Base-by-base conservation (phyloP, 2,329 filamentous ascomycete species). In the Claviceps humidiphila region DNA sequence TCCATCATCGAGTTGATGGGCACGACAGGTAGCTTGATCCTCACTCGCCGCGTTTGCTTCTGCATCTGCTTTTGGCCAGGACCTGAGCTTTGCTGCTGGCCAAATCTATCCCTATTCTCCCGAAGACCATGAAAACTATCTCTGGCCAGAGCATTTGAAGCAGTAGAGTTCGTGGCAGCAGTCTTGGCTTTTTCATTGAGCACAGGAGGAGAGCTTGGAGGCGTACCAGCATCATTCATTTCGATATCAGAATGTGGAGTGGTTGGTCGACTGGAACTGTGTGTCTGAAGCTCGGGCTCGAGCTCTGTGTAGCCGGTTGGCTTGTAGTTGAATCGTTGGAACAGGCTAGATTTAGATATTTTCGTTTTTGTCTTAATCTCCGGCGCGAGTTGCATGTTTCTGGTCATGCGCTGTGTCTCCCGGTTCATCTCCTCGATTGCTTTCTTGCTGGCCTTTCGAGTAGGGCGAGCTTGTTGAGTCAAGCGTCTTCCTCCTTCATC, bases 371-470 rank as follows among this genome's bases (percentile, higher is more conserved):
- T 95, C 69, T 84, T 88, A 24, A 88, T 86, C 64, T 95, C 84
- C 66, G 97, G 90, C 1, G 87, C 81, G 48, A 98, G 77, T 66
- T 97, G 91, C 80, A 95, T 87, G 63, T 86, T 94, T 58, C 93
- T 80, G 58, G 81, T 84, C 71, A 98, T 80, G 34, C 93, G 82
- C 70, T 98, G 93, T 1, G 91, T 96, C 68, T 98, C 93, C 53
- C 89, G 81, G 60, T 86, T 85, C 85, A 98, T 96, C 59, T 97
- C 91, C 64, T 96, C 88, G 43, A 96, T 66, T 0, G 93, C 93
- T 69, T 89, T 96, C 71, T 91, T 97, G 71, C 90, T 91, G 0
- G 93, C 90, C 64, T 93, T 95, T 13, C 93, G 80, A 9, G 80
- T 77, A 5, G 89, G 84, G 4, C 84, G 81, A 26, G 77, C 74